Evolutionary conservation across 306 rosid genomes (phyloP), one percentile per base, ranked within the genome.

Genomic region (Cucumis melo): DNA sequence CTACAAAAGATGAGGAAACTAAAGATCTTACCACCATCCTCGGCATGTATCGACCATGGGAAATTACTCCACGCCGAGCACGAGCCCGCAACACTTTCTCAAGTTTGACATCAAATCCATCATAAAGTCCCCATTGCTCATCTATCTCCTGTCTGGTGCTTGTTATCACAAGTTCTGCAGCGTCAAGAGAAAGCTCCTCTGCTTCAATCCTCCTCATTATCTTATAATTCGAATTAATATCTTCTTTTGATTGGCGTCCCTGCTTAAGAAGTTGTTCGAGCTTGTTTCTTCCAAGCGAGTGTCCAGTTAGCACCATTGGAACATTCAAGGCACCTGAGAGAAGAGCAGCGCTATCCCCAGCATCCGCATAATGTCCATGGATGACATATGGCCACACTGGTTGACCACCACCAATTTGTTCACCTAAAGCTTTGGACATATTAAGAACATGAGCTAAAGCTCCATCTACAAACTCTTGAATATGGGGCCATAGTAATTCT

Each of bases 41-140:
- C 8, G 98, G 98, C 98, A 90, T 92, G 85, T 53, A 90, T 53
- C 98, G 87, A 58, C 98, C 96, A 67, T 90, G 92, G 78, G 95
- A 91, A 61, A 84, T 83, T 82, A 92, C 98, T 38, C 93, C 89
- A 54, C 96, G 89, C 80, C 95, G 86, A 34, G 89, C 88, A 23
- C 98, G 96, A 14, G 95, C 98, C 15, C 98, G 92, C 81, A 92
- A 77, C 5, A 90, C 94, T 85, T 82, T 92, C 87, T 92, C 98
- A 17, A 92, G 91, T 87, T 91, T 91, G 82, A 92, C 96, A 82
- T 92, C 91, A 61, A 92, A 92, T 34, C 96, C 98, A 75, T 92
- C 96, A 56, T 92, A 92, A 42, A 92, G 96, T 29, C 98, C 98
- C 98, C 98, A 92, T 73, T 92, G 98, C 83, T 92, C 94, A 24